Conservation (phyloP, 2,329 filamentous ascomycete genomes). For the Beauveria varroae region DNA sequence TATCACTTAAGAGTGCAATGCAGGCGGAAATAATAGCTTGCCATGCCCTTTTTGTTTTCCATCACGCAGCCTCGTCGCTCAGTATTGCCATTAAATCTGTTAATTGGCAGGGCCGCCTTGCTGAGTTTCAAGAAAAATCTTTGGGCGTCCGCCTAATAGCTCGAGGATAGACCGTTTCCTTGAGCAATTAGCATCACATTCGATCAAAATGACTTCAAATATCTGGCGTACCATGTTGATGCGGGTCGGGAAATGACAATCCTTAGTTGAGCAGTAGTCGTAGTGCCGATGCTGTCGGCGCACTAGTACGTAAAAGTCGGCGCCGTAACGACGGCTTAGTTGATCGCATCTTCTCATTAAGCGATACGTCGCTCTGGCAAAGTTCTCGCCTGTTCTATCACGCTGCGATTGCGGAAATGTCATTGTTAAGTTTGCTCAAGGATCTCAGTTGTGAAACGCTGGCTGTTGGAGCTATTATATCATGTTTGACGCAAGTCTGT, state of each 20-base stretch:
- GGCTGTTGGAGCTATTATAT: too few species aligned
- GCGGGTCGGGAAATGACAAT: neutral
- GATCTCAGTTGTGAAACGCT: too few species aligned
- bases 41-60: neutral
- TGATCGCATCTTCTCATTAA: too few species aligned
- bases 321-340: too few species aligned
- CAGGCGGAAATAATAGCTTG: neutral
- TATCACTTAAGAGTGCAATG: neutral
- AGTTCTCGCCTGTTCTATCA: too few species aligned
- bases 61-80: too few species aligned
- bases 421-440: too few species aligned
- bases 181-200: neutral
- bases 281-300: neutral
- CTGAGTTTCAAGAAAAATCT: neutral
- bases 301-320: too few species aligned
- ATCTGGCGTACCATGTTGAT: neutral
- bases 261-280: neutral
- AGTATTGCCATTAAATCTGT: neutral
- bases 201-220: neutral
- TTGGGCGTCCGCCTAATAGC: neutral
- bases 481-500: too few species aligned
- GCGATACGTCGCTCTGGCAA: too few species aligned
- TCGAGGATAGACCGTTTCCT: neutral
- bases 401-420: too few species aligned
- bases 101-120: neutral